Conservation (phyloP, 2,329 filamentous ascomycete species). For the Phaeosphaeria sp. region DNA sequence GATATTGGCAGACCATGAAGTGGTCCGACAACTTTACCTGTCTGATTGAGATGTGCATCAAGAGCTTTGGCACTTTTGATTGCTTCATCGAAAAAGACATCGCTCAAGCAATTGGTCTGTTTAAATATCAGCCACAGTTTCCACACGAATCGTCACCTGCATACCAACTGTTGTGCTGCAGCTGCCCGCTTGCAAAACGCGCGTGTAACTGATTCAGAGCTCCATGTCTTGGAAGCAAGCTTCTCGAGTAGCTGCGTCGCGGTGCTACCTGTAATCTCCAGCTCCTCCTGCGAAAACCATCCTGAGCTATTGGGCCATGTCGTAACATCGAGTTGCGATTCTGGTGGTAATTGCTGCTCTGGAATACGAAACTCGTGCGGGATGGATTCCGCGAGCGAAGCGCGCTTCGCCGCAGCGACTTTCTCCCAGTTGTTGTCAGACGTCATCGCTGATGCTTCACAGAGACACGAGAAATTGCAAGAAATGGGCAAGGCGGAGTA, state of each 20-base stretch:
- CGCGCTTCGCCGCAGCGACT: conserved; percentile 53
- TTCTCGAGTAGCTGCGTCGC: conserved; percentile 51
- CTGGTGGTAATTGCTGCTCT: conserved; percentile 59
- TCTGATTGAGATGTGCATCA: conserved; percentile 58
- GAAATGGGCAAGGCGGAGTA: too few species aligned
- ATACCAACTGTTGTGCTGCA: conserved; percentile 62
- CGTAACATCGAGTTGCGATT: conserved; percentile 63
- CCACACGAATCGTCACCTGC: background rate
- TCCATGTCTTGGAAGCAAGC: conserved; percentile 55
- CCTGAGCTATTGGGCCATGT: conserved; percentile 63
- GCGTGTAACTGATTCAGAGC: conserved; percentile 58
- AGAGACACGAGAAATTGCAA: too few species aligned
- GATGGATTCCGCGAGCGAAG: conserved; percentile 57
- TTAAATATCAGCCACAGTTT: conserved; percentile 3
- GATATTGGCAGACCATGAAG: conserved; percentile 72
- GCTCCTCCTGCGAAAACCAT: conserved; percentile 63
- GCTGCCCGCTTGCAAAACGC: conserved; percentile 64
- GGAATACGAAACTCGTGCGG: conserved; percentile 67
- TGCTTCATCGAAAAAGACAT: conserved; percentile 63
- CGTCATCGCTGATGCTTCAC: conserved; percentile 14
- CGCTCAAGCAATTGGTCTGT: conserved; percentile 67
- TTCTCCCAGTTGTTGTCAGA: conserved; percentile 51
- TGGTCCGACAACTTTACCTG: conserved; percentile 62
- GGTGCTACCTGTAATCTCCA: conserved; percentile 57
- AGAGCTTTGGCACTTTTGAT: conserved; percentile 59